phyloP scores from a whole-genome alignment of 345 rosid species.

The Clarkia xantiana region DNA sequence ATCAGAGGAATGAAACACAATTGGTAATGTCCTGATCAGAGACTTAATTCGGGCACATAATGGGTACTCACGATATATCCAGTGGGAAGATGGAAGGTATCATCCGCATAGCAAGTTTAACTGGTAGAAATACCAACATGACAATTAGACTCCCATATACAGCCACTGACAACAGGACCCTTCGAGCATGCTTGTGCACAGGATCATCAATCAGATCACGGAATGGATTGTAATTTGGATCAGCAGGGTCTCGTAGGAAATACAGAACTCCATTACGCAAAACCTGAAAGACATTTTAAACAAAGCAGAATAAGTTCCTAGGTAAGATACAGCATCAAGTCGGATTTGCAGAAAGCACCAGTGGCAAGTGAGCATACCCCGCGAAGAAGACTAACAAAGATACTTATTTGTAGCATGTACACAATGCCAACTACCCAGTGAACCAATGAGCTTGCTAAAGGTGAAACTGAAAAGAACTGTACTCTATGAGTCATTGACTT shows the following conservation, averaged over 20 bases:
- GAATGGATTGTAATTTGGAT: slow-evolving; percentile 97
- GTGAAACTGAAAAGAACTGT: slow-evolving; percentile 71
- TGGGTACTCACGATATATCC: slow-evolving; percentile 66
- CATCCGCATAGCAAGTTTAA: slow-evolving; percentile 85
- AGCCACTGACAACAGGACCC: slow-evolving; percentile 81
- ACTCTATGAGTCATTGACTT: slow-evolving; percentile 81
- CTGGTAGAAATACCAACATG: slow-evolving; percentile 95
- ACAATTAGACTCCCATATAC: slow-evolving; percentile 97
- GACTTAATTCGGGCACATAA: too few species aligned
- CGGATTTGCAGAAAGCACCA: neutral
- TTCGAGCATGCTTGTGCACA: slow-evolving; percentile 92
- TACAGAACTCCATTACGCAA: slow-evolving; percentile 83
- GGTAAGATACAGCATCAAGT: neutral
- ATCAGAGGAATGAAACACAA: too few species aligned
- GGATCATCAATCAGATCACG: slow-evolving; percentile 98
- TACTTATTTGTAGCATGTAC: slow-evolving; percentile 95
- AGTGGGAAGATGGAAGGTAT: slow-evolving; percentile 84
- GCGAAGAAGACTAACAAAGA: slow-evolving; percentile 95
- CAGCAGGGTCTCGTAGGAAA: slow-evolving; percentile 94
- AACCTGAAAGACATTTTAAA: slow-evolving; percentile 39
- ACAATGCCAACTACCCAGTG: slow-evolving; percentile 97
- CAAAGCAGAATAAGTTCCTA: too few species aligned
- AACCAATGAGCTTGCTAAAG: slow-evolving; percentile 83
- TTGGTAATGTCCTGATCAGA: too few species aligned
- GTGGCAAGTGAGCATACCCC: slow-evolving; percentile 83